phyloP scores from a whole-genome alignment of 768 basidiomycete genomes.

The Sporobolomyces roseus region DNA sequence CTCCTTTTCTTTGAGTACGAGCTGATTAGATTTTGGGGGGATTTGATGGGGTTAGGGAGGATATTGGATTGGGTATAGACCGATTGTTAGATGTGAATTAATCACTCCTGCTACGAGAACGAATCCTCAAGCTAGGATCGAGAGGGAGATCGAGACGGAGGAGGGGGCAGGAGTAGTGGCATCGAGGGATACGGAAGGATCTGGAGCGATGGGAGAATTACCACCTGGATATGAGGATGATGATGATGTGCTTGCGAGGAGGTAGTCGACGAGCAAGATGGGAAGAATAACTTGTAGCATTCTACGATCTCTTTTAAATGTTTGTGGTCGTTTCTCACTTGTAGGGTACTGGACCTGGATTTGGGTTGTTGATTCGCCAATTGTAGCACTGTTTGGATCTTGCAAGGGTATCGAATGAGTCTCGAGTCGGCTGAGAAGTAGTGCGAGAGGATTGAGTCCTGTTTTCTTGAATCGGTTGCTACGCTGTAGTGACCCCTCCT shows the following conservation, averaged over 20 bases:
- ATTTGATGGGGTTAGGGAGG: conserved; percentile 11
- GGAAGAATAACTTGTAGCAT: neutral
- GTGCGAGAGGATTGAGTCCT: no score
- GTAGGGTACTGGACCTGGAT: no score
- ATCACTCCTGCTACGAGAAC: conserved; percentile 24
- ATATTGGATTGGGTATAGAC: conserved; percentile 38
- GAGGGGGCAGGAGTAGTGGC: neutral
- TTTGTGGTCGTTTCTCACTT: neutral
- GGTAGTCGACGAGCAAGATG: neutral
- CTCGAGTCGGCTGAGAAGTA: no score
- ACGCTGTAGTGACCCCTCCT: no score
- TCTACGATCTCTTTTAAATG: no score
- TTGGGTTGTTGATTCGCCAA: no score
- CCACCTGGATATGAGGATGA: conserved; percentile 9
- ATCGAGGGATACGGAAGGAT: neutral
- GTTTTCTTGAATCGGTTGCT: no score
- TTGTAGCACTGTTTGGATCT: no score
- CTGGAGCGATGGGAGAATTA: neutral
- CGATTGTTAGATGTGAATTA: conserved; percentile 29
- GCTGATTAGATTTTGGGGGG: neutral
- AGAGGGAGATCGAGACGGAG: neutral
- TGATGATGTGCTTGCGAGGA: neutral
- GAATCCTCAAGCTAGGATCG: conserved; percentile 11
- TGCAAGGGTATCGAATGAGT: no score
- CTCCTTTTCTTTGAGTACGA: neutral